A percentile compares a stretch with the other conserved stretches of the same genome.
Evolutionary conservation across 2,329 filamentous ascomycete genomes (phyloP).

Genomic region (Dactylella cylindrospora): DNA sequence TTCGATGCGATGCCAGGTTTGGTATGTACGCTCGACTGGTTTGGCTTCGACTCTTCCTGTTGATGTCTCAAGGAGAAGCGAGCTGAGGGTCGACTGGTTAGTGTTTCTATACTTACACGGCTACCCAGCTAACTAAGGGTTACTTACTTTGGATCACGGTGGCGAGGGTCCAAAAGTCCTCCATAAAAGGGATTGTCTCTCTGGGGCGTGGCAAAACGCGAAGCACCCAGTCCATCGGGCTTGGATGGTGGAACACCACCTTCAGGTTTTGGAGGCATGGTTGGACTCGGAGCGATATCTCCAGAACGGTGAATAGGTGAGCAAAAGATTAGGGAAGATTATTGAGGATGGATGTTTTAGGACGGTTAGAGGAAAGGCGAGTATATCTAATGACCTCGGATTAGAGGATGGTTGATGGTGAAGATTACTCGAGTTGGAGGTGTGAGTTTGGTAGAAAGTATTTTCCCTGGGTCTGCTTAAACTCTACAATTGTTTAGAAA

Average conservation of each 20-base stretch:
- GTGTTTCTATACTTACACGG: neutral
- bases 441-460: no score
- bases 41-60: conserved; percentile 6
- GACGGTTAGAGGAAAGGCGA: no score
- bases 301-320: neutral
- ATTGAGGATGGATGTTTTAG: neutral
- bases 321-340: neutral
- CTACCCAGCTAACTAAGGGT: neutral
- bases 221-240: conserved; percentile 3
- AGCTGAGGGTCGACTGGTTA: neutral
- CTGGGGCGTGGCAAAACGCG: neutral
- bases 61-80: conserved; percentile 6
- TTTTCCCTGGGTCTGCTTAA: no score
- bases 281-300: neutral
- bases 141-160: conserved; percentile 24
- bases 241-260: neutral
- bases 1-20: conserved; percentile 19
- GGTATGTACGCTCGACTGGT: conserved; percentile 11
- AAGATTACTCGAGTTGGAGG: no score
- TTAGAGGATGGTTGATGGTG: no score
- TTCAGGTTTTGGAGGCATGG: neutral
- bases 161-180: conserved; percentile 5
- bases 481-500: no score
- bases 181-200: conserved; percentile 1
- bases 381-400: no score